Evolutionary conservation across 371 early-diverging fungal species (phyloP).

Genomic region (Mortierella sp.): DNA sequence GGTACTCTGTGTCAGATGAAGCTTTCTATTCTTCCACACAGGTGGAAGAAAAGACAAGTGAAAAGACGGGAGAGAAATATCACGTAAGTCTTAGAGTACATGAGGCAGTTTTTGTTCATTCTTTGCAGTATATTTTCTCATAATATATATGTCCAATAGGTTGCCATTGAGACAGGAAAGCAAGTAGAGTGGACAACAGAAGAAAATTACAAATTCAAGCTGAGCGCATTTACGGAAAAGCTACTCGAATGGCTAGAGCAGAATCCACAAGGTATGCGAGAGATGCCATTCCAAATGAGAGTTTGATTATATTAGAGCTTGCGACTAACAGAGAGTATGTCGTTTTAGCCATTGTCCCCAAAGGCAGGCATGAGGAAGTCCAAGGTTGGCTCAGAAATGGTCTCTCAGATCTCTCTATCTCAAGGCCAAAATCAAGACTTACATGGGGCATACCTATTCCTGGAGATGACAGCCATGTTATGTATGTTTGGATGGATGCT

Average conservation of each 20-base stretch:
- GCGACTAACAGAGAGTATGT: neutral
- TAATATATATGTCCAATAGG: slow-evolving; percentile 31
- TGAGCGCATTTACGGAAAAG: slow-evolving; percentile 73
- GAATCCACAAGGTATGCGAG: slow-evolving; percentile 64
- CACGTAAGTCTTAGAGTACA: slow-evolving; percentile 14
- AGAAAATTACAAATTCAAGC: slow-evolving; percentile 93
- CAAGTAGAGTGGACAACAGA: slow-evolving; percentile 92
- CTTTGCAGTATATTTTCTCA: neutral
- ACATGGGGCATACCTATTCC: slow-evolving; percentile 97
- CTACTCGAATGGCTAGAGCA: slow-evolving; percentile 78
- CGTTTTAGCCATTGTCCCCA: slow-evolving; percentile 73
- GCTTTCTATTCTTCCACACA: slow-evolving; percentile 87
- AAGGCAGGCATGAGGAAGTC: slow-evolving; percentile 72
- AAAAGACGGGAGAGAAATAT: slow-evolving; percentile 67
- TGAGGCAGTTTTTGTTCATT: neutral
- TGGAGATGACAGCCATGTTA: slow-evolving; percentile 86
- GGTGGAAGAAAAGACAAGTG: slow-evolving; percentile 74
- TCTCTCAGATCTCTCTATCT: slow-evolving; percentile 86
- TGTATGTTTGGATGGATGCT: slow-evolving; percentile 99
- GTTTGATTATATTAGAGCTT: neutral
- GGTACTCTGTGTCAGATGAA: slow-evolving; percentile 97
- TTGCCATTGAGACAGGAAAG: slow-evolving; percentile 87
- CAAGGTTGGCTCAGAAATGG: slow-evolving; percentile 65
- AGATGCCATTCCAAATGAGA: neutral
- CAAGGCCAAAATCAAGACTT: slow-evolving; percentile 82